phyloP scores from a whole-genome alignment of 2,329 filamentous ascomycete genomes.

The Fusarium armeniacum region DNA sequence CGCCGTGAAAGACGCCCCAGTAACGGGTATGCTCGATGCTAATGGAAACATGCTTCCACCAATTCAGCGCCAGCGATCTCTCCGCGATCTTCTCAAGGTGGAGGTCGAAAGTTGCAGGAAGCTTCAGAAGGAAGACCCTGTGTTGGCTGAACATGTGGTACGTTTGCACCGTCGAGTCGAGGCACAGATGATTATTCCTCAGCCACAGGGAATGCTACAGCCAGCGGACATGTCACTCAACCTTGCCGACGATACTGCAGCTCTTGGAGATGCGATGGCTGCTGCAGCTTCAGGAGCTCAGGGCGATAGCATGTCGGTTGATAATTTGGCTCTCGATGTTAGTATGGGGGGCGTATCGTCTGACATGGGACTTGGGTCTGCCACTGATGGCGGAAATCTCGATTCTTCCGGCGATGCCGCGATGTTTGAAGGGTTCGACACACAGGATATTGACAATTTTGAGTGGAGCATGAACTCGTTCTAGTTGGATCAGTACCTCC shows the following conservation, averaged over 20 bases:
- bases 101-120: conserved; percentile 70
- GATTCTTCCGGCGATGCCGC: conserved; percentile 56
- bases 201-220: conserved; percentile 60
- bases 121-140: conserved; percentile 68
- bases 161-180: conserved; percentile 75
- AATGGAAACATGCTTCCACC: conserved; percentile 55
- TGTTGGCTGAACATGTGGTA: conserved; percentile 72
- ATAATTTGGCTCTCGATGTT: conserved; percentile 62
- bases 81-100: conserved; percentile 71
- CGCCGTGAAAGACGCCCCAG: conserved; percentile 60
- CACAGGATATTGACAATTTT: conserved; percentile 56
- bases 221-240: conserved; percentile 59
- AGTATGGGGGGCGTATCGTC: conserved; percentile 58
- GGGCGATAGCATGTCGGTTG: conserved; percentile 58
- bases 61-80: conserved; percentile 65
- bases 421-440: conserved; percentile 57
- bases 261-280: conserved; percentile 60
- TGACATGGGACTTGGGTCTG: conserved; percentile 57
- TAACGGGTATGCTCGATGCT: conserved; percentile 53
- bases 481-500: neutral
- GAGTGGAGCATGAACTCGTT: conserved; percentile 31
- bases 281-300: conserved; percentile 60
- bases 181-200: conserved; percentile 68
- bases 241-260: conserved; percentile 56
- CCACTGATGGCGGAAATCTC: conserved; percentile 52